Percentiles rank a stretch among this genome's conserved stretches.
These are phyloP conservation scores for Colletotrichum kahawae DNA, from an alignment of 2,329 filamentous ascomycete genomes.

Conservation along the genomic window DNA sequence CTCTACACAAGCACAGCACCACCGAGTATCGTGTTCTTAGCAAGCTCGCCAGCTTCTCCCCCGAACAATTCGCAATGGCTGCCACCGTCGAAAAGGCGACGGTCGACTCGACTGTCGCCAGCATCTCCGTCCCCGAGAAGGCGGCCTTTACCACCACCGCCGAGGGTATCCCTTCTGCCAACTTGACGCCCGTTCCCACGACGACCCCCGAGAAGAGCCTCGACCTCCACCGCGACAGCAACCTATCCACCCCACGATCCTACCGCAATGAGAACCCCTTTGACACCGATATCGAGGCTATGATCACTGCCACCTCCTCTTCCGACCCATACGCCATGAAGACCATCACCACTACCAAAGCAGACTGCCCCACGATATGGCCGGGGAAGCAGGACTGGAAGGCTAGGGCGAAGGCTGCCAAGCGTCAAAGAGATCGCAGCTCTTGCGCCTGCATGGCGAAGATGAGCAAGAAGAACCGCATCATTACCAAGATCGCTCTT, in stretches of 20 bases:
- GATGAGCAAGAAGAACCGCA: conserved; percentile 58
- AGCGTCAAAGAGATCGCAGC: conserved; percentile 45
- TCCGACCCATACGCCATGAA: conserved; percentile 36
- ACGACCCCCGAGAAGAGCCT: conserved; percentile 28
- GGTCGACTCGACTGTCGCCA: background rate
- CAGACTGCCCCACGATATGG: conserved; percentile 60
- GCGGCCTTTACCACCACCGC: conserved; percentile 6
- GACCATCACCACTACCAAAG: conserved; percentile 41
- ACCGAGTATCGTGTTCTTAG: background rate
- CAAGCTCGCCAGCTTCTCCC: background rate
- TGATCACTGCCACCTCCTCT: conserved; percentile 43
- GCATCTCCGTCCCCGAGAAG: conserved; percentile 15
- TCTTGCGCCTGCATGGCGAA: conserved; percentile 58
- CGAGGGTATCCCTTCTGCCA: background rate
- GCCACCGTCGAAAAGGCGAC: conserved; percentile 9
- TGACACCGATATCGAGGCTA: conserved; percentile 63
- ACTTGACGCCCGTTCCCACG: conserved; percentile 16
- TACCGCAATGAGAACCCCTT: conserved; percentile 54
- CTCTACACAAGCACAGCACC: background rate
- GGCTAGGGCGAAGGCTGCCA: conserved; percentile 61
- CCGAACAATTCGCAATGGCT: background rate
- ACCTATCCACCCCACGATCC: conserved; percentile 50
- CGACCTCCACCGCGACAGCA: conserved; percentile 37
- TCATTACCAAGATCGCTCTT: conserved; percentile 60
- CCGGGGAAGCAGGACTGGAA: conserved; percentile 66